phyloP scores from a whole-genome alignment of 441 rosid genomes.

The Populus hybrid region DNA sequence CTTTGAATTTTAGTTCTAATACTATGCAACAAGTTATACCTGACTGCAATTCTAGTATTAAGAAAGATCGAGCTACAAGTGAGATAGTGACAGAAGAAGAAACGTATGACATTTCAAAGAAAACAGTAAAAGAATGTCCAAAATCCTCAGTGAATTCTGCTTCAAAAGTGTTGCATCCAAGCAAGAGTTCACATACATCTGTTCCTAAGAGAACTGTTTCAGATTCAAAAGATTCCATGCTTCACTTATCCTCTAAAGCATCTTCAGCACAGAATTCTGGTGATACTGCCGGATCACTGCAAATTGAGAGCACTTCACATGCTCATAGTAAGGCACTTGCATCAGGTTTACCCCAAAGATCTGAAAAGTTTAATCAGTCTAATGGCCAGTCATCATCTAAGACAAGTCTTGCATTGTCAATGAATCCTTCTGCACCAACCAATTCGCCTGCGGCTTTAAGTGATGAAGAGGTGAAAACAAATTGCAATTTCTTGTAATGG shows the following conservation, averaged over 20 bases:
- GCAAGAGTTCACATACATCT: constrained; percentile 50
- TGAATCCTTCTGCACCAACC: constrained; percentile 43
- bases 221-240: constrained; percentile 47
- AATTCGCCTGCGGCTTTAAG: too few species aligned
- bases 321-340: constrained; percentile 36
- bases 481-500: background rate
- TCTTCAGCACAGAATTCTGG: constrained; percentile 42
- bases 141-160: constrained; percentile 38
- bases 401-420: constrained; percentile 39
- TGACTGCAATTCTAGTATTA: constrained; percentile 35
- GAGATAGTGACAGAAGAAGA: constrained; percentile 43
- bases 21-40: constrained; percentile 34
- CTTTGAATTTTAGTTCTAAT: constrained; percentile 34
- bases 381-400: constrained; percentile 44
- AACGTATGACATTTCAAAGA: constrained; percentile 33
- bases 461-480: constrained; percentile 73
- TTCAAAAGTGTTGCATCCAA: constrained; percentile 38
- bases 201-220: constrained; percentile 37
- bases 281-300: constrained; percentile 39
- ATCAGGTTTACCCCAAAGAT: constrained; percentile 43
- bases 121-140: constrained; percentile 40
- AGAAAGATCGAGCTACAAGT: constrained; percentile 45
- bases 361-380: constrained; percentile 58
- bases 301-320: constrained; percentile 34
- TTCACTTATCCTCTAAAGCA: constrained; percentile 42